A percentile compares a stretch with the other conserved stretches of the same genome.
These are phyloP conservation scores for Fusarium metavorans DNA, from an alignment of 2,329 filamentous ascomycete species.

Conservation along the genomic window DNA sequence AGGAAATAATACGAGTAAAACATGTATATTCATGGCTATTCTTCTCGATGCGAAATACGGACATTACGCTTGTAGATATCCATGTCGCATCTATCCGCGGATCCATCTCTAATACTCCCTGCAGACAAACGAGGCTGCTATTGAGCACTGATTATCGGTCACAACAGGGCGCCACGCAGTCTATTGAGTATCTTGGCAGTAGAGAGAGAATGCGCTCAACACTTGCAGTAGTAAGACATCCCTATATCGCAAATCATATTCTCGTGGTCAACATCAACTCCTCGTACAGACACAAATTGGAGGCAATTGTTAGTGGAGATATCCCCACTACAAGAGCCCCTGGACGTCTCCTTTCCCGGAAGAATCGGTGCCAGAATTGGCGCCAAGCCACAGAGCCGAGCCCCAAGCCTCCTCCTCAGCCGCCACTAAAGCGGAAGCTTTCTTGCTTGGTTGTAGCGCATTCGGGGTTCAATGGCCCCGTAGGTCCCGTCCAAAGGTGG, in stretches of 20 bases:
- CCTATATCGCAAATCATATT: not conserved
- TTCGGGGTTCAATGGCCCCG: not conserved
- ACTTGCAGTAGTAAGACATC: not conserved
- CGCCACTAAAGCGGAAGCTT: constrained; percentile 4
- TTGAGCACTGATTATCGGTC: constrained; percentile 15
- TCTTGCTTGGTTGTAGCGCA: constrained; percentile 6
- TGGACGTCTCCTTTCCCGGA: constrained; percentile 10
- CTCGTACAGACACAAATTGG: constrained; percentile 6
- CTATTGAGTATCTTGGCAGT: not conserved
- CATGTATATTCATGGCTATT: not conserved
- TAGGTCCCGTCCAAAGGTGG: not conserved
- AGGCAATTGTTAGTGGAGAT: constrained; percentile 19
- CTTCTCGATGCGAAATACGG: not conserved
- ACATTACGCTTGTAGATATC: not conserved
- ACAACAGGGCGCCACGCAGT: constrained; percentile 5
- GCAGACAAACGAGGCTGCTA: constrained; percentile 4
- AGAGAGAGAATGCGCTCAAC: not conserved
- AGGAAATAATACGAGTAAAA: not conserved
- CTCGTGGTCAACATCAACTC: not conserved
- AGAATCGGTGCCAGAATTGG: constrained; percentile 18
- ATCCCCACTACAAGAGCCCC: not conserved
- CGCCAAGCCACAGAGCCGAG: constrained; percentile 26
- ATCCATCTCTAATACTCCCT: not conserved
- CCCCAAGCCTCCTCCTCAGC: constrained; percentile 1
- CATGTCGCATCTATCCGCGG: not conserved